Evolutionary conservation across 2,329 filamentous ascomycete species (phyloP), one percentile per base, ranked within the genome.

Genomic region (Phialophora macrospora): DNA sequence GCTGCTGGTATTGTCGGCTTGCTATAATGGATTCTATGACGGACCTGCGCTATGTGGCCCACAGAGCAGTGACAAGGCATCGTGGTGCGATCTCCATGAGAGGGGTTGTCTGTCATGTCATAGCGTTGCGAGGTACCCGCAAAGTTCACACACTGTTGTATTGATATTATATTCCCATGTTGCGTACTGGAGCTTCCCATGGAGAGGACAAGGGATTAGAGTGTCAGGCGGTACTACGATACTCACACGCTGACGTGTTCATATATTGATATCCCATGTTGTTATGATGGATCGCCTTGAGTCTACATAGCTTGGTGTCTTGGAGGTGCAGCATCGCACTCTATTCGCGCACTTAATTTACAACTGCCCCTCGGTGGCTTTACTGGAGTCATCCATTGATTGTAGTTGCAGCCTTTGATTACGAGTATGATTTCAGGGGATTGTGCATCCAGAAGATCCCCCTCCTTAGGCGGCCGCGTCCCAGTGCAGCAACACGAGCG

Each of bases 1-100:
- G 66, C 59, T 28, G 66, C 60, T 38, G 62, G 54, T 48, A 46
- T 61, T 12, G 60, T 41, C 32, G 62, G 55, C 24, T 30, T 63
- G 7, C 49, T 62, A 34, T 62, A 44, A 55, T 22, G 52, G 28
- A 32, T 44, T 44, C 14, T 7, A 8, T 44, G 38, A 44, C 20
- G 8, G 38, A 7, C 14, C 14, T 20, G 38, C 38, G 38, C 38
- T 44, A n/a, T n/a, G 6, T 8, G 38, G 38, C 5, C 38, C 14
- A n/a, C 38, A 44, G 11, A 44, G 17, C 38, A 44, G 38, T 44
- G 17, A n/a, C 38, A 44, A n/a, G 38, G 17, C 17, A n/a, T n/a
- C 17, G 5, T n/a, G 17, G 38, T n/a, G 38, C 38, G 38, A 44
- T n/a, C 6, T 44, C 14, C 38, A 44, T 7, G 38, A 44, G 38